Percentiles rank a stretch among this genome's conserved stretches.
Conservation (phyloP, 2,329 filamentous ascomycete genomes). For the Pezicula radicicola region DNA sequence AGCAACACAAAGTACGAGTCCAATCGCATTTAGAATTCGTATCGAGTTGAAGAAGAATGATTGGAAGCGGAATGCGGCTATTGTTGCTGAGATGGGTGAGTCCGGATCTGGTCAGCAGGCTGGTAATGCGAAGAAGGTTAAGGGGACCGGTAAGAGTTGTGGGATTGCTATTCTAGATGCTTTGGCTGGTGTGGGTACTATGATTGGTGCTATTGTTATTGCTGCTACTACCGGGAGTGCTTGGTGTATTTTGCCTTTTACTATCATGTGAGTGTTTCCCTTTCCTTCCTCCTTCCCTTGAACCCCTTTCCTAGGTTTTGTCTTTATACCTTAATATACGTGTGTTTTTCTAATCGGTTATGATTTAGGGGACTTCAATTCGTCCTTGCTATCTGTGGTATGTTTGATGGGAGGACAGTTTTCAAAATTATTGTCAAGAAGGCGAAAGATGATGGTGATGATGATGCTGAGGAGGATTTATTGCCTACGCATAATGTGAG, state of each 20-base stretch:
- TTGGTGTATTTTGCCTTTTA: neutral
- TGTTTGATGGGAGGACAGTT: too few relatives aligned
- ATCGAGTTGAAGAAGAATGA: constrained; percentile 1
- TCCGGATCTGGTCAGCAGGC: neutral
- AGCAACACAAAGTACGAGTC: neutral
- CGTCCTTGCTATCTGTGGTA: too few relatives aligned
- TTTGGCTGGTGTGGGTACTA: neutral
- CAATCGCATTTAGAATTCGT: neutral
- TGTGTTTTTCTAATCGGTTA: too few relatives aligned
- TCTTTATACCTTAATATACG: too few relatives aligned
- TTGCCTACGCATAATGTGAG: too few relatives aligned
- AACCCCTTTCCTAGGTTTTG: too few relatives aligned
- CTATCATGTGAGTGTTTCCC: neutral
- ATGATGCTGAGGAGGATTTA: too few relatives aligned
- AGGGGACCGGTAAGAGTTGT: neutral
- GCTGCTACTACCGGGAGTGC: neutral
- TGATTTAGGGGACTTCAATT: too few relatives aligned
- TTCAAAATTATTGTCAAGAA: too few relatives aligned
- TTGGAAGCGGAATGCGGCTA: neutral
- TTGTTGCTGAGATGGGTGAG: neutral
- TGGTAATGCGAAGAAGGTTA: neutral
- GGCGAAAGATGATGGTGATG: too few relatives aligned
- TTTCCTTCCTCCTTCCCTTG: neutral
- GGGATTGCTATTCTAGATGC: neutral
- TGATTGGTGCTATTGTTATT: neutral